phyloP scores from a whole-genome alignment of 2,329 filamentous ascomycete species.

The Sporothrix mexicana region DNA sequence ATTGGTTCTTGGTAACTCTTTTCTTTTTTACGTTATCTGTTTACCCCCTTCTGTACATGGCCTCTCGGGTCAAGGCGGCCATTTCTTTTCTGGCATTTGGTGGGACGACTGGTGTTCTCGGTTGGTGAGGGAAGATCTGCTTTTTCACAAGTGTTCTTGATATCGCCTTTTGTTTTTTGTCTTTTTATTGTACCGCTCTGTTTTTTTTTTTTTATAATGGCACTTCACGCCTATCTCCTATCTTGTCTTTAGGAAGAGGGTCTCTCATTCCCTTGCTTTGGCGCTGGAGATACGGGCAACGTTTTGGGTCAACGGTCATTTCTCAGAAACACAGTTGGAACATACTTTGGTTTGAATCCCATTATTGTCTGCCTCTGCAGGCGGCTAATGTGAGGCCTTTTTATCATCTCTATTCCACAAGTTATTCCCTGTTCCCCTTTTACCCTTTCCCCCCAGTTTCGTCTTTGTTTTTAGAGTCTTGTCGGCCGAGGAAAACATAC shows the following conservation, averaged over 20 bases:
- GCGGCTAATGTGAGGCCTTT: too few species aligned
- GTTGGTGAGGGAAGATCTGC: slow-evolving; percentile 19
- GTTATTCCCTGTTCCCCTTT: too few species aligned
- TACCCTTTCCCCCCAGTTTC: background rate
- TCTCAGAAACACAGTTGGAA: background rate
- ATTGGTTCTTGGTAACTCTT: background rate
- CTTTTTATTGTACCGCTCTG: slow-evolving; percentile 21
- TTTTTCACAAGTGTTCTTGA: slow-evolving; percentile 10
- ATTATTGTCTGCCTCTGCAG: background rate
- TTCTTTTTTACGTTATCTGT: background rate
- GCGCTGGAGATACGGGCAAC: background rate
- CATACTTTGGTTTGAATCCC: background rate
- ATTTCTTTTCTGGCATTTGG: slow-evolving; percentile 25
- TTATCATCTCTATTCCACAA: too few species aligned
- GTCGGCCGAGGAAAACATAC: slow-evolving; percentile 26
- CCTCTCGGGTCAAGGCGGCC: slow-evolving; percentile 19
- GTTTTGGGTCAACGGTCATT: background rate
- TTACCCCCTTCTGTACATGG: slow-evolving; percentile 18
- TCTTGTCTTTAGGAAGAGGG: background rate
- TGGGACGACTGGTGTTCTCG: slow-evolving; percentile 31
- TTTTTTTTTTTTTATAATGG: slow-evolving; percentile 1
- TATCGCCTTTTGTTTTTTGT: too few species aligned
- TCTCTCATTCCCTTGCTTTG: background rate
- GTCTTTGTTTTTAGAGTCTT: slow-evolving; percentile 27
- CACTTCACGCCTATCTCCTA: background rate